Evolutionary conservation across 495 filamentous ascomycete genomes (phyloP).

Genomic region (Neurospora sp.): DNA sequence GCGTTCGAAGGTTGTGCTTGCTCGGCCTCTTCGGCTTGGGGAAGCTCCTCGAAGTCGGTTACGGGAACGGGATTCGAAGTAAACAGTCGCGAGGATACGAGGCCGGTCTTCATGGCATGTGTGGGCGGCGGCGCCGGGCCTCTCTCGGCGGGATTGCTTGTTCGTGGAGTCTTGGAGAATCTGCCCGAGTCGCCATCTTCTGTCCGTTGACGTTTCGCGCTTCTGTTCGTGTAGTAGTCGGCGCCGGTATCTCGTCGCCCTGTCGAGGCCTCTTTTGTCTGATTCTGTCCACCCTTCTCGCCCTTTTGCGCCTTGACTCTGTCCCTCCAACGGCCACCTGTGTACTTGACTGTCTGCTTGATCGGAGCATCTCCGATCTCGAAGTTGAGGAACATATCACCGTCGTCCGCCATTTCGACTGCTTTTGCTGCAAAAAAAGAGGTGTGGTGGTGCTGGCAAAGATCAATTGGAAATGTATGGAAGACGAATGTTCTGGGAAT

Average conservation of each 20-base stretch:
- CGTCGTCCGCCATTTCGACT: slow-evolving; percentile 76
- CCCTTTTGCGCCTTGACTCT: slow-evolving; percentile 67
- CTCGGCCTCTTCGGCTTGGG: slow-evolving; percentile 30
- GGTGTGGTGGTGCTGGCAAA: neutral
- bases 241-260: slow-evolving; percentile 10
- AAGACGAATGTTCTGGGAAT: neutral
- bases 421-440: neutral
- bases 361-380: slow-evolving; percentile 51
- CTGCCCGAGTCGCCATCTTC: slow-evolving; percentile 17
- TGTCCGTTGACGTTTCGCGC: slow-evolving; percentile 31
- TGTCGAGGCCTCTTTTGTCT: slow-evolving; percentile 1
- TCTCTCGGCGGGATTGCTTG: slow-evolving; percentile 9
- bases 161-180: slow-evolving; percentile 10
- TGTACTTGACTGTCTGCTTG: slow-evolving; percentile 59
- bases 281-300: slow-evolving; percentile 31
- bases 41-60: slow-evolving; percentile 38
- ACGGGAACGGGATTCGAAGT: slow-evolving; percentile 69
- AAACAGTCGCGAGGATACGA: slow-evolving; percentile 81
- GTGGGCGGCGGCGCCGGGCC: slow-evolving; percentile 9
- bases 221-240: slow-evolving; percentile 18
- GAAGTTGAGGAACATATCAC: slow-evolving; percentile 81
- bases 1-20: slow-evolving; percentile 81
- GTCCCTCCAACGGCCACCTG: slow-evolving; percentile 87
- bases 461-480: neutral
- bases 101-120: slow-evolving; percentile 26